These are phyloP conservation scores for Suhomyces sp. DNA, from an alignment of 805 yeast genomes.

Conservation along the genomic window DNA sequence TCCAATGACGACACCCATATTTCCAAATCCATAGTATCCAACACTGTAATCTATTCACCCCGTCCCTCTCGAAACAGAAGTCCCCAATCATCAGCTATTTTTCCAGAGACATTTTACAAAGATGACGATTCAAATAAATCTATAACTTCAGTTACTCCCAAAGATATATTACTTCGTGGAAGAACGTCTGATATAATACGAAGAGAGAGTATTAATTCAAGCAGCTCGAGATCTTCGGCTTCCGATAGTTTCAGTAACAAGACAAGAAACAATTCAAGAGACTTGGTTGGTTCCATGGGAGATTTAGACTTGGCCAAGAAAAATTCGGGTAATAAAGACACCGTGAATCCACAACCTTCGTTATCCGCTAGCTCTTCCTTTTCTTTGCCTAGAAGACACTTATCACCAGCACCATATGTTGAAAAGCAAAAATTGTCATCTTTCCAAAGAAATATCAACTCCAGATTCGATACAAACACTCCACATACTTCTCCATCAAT, in stretches of 20 bases:
- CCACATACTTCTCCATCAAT: constrained; percentile 13
- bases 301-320: constrained; percentile 26
- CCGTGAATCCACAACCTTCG: constrained; percentile 1
- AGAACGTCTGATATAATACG: constrained; percentile 10
- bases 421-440: constrained; percentile 57
- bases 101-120: constrained; percentile 14
- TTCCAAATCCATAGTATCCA: neutral
- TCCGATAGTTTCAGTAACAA: constrained; percentile 7
- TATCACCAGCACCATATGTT: constrained; percentile 51
- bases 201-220: constrained; percentile 9
- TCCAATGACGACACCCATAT: neutral
- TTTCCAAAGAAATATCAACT: constrained; percentile 49
- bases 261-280: constrained; percentile 11
- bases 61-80: constrained; percentile 34
- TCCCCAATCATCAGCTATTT: constrained; percentile 16
- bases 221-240: constrained; percentile 18
- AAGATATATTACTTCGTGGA: constrained; percentile 36
- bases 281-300: constrained; percentile 23
- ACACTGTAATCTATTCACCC: constrained; percentile 27
- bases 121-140: constrained; percentile 7
- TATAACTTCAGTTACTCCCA: constrained; percentile 42
- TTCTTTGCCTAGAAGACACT: constrained; percentile 55
- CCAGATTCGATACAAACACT: constrained; percentile 11
- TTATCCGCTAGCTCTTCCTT: constrained; percentile 23
- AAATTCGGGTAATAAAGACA: constrained; percentile 14